phyloP scores from a whole-genome alignment of 352 stramenopile species.

The Phytophthora megakarya region DNA sequence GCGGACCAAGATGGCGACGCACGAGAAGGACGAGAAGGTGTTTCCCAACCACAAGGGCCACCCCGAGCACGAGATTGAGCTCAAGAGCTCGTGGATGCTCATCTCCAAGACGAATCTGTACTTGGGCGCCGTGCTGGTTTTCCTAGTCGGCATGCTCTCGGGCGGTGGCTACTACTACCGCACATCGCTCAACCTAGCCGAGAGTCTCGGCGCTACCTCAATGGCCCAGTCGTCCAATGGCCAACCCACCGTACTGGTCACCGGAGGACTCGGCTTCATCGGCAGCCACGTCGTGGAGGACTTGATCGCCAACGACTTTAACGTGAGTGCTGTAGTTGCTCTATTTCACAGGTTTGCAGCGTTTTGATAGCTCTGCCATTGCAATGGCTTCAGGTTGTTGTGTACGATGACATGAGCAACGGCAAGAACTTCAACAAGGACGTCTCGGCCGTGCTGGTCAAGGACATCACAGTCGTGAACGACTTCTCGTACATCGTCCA shows the following conservation, averaged over 20 bases:
- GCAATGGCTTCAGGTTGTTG: constrained; percentile 53
- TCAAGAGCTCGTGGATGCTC: constrained; percentile 75
- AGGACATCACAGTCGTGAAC: constrained; percentile 79
- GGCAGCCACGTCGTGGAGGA: constrained; percentile 85
- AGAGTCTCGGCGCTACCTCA: constrained; percentile 23
- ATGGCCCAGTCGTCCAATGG: constrained; percentile 30
- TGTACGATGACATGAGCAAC: constrained; percentile 90
- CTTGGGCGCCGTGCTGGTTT: constrained; percentile 60
- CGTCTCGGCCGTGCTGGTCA: constrained; percentile 69
- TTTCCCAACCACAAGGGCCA: constrained; percentile 51
- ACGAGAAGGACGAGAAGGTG: constrained; percentile 28
- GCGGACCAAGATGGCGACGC: constrained; percentile 17
- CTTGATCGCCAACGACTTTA: constrained; percentile 71
- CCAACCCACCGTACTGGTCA: constrained; percentile 73
- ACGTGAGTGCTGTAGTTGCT: constrained; percentile 43
- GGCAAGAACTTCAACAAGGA: constrained; percentile 83
- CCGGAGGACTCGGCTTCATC: constrained; percentile 82
- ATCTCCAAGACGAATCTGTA: constrained; percentile 74
- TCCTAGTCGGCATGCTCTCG: constrained; percentile 67
- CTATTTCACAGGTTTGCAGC: neutral
- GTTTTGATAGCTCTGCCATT: constrained; percentile 3
- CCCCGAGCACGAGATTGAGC: constrained; percentile 45
- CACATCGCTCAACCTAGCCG: constrained; percentile 33
- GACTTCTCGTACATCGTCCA: constrained; percentile 81
- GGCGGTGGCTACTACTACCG: constrained; percentile 65